These are phyloP conservation scores for Lithohypha guttulata DNA, from an alignment of 2,329 filamentous ascomycete genomes.

Conservation along the genomic window DNA sequence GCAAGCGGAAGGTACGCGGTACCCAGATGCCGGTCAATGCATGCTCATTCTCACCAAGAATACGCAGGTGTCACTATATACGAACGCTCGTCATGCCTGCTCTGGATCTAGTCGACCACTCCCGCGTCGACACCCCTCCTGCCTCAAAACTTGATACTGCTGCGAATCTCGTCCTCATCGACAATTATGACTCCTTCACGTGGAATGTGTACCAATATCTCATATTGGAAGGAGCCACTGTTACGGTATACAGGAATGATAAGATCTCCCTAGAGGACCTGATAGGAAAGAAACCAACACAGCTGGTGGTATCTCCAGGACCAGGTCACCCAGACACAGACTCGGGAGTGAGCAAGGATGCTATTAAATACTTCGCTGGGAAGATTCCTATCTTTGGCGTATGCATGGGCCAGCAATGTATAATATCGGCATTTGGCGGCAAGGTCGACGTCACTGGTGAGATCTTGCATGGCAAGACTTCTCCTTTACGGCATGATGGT, in stretches of 20 bases:
- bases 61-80: too few species aligned
- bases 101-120: constrained; percentile 60
- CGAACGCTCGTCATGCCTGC: too few species aligned
- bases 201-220: constrained; percentile 99
- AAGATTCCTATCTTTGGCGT: constrained; percentile 96
- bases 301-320: constrained; percentile 88
- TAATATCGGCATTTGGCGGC: constrained; percentile 86
- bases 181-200: constrained; percentile 99
- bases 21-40: too few species aligned
- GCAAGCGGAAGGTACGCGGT: too few species aligned
- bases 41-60: too few species aligned
- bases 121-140: constrained; percentile 70
- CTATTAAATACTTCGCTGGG: constrained; percentile 80
- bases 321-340: constrained; percentile 87
- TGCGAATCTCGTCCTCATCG: constrained; percentile 85
- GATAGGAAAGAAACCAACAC: constrained; percentile 73
- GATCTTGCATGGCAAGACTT: constrained; percentile 95
- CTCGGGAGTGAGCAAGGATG: constrained; percentile 85
- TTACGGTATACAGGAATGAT: constrained; percentile 86
- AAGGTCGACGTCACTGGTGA: constrained; percentile 87
- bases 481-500: constrained; percentile 72
- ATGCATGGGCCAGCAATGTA: constrained; percentile 99
- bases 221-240: constrained; percentile 83
- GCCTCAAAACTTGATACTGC: constrained; percentile 64
- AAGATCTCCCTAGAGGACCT: constrained; percentile 78